These are phyloP conservation scores for Colletotrichum melonis DNA, from an alignment of 2,329 filamentous ascomycete species.

Conservation along the genomic window DNA sequence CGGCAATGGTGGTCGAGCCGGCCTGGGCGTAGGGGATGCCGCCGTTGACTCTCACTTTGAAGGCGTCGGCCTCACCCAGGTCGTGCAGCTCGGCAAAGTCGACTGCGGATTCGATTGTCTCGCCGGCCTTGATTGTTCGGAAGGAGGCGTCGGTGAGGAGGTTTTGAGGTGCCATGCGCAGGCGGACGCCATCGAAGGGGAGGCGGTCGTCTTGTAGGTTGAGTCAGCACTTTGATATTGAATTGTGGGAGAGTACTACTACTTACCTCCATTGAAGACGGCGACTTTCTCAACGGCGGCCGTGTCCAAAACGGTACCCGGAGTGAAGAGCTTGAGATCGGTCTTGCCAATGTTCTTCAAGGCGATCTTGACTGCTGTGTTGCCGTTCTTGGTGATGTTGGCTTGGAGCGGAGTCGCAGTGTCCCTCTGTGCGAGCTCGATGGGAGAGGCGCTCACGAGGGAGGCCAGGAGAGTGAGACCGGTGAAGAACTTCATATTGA, in stretches of 20 bases:
- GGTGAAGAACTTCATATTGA: constrained; percentile 50
- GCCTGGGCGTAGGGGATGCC: constrained; percentile 62
- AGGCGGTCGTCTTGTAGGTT: constrained; percentile 9
- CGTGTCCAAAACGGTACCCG: constrained; percentile 60
- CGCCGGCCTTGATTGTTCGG: constrained; percentile 53
- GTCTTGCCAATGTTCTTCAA: constrained; percentile 59
- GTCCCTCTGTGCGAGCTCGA: constrained; percentile 46
- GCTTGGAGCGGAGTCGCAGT: constrained; percentile 46
- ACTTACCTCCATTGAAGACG: constrained; percentile 54
- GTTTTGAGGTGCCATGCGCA: constrained; percentile 54
- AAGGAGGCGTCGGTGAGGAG: constrained; percentile 57
- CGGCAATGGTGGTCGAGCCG: constrained; percentile 60
- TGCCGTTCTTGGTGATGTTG: constrained; percentile 53
- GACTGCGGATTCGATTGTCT: constrained; percentile 60
- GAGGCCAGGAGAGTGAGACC: constrained; percentile 48
- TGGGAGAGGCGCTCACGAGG: constrained; percentile 46
- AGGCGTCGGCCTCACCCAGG: constrained; percentile 57
- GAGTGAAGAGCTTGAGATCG: constrained; percentile 58
- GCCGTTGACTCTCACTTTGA: constrained; percentile 64
- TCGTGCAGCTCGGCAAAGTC: constrained; percentile 65
- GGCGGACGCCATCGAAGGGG: constrained; percentile 61
- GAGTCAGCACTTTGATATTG: neutral
- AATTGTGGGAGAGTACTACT: constrained; percentile 29
- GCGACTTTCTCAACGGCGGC: constrained; percentile 60
- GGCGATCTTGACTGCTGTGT: constrained; percentile 58